Conservation (phyloP, 2,329 filamentous ascomycete genomes). For the Colletotrichum orbiculare region DNA sequence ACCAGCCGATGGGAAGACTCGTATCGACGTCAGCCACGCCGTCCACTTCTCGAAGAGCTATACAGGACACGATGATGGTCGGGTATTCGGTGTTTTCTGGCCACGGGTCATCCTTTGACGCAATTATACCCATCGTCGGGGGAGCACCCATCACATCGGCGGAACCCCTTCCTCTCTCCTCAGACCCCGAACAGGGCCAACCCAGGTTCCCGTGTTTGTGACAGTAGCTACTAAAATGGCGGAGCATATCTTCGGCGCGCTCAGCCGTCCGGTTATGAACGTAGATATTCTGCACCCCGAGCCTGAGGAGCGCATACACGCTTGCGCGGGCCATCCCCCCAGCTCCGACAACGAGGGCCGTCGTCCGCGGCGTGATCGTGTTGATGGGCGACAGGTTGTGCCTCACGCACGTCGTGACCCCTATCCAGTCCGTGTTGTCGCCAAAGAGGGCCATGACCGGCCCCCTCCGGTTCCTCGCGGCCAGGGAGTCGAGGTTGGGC, state of each 20-base stretch:
- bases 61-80: conserved; percentile 80
- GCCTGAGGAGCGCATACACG: conserved; percentile 80
- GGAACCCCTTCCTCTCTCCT: not conserved
- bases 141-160: no score
- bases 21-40: conserved; percentile 75
- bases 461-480: conserved; percentile 70
- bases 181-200: conserved; percentile 39
- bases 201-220: conserved; percentile 53
- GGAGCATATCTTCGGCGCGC: conserved; percentile 73
- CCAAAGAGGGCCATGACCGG: conserved; percentile 77
- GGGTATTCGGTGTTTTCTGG: conserved; percentile 70
- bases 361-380: conserved; percentile 65
- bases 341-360: conserved; percentile 70
- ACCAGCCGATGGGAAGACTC: conserved; percentile 75
- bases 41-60: conserved; percentile 75
- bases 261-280: conserved; percentile 76
- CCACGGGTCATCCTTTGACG: conserved; percentile 69
- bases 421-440: conserved; percentile 86
- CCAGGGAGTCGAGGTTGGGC: conserved; percentile 62
- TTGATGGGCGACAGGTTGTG: conserved; percentile 79
- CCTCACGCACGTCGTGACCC: conserved; percentile 77
- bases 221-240: conserved; percentile 69
- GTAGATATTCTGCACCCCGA: conserved; percentile 80
- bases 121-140: conserved; percentile 61
- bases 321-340: conserved; percentile 83